Evolutionary conservation across 2,329 filamentous ascomycete species (phyloP), one percentile per base, ranked within the genome.

Genomic region (Periconia sp.): DNA sequence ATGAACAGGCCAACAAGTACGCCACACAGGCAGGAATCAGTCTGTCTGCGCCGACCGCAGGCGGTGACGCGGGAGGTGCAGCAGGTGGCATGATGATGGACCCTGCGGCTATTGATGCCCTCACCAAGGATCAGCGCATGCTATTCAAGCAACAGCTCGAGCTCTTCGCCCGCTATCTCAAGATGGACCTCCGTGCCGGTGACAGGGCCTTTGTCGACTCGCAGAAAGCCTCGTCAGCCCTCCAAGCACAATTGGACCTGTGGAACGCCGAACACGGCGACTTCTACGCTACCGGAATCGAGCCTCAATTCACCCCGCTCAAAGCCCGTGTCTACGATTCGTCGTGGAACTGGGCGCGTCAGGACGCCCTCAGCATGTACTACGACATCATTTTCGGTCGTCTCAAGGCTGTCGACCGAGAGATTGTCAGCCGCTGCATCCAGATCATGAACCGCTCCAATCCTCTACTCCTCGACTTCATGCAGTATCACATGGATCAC

Each of bases 401-500:
- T 48, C 84, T 99, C 40, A 85, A 94, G 77, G 89, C 86, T 36
- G 88, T 99, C 28, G 94, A 99, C 65, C 89, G 94, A 52, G 94
- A 99, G 72, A 99, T 97, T 61, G 94, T 99, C 68, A 96, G 92
- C 74, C 92, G 92, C 70, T 99, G 94, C 75, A 97, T 99, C 65
- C 88, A 90, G 57, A 94, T 99, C 74, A 99, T 99, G 94, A 99
- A 96, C 78, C 88, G 94, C 51, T 96, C 94, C 23, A 99, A 97
- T 69, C 94, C 94, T 2, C 87, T 89, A 24, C 84, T 99, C 1
- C 82, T 99, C 45, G 92, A 99, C 59, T 99, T 96, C 74, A 99
- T 99, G 94, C 94, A 99, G 70, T 97, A 99, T 63, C 94, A 99
- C 76, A 99, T 99, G 65, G 94, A 99, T 65, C 94, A 97, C 77